Evolutionary conservation across 345 rosid species (phyloP).

Genomic region (Moricandia arvensis): DNA sequence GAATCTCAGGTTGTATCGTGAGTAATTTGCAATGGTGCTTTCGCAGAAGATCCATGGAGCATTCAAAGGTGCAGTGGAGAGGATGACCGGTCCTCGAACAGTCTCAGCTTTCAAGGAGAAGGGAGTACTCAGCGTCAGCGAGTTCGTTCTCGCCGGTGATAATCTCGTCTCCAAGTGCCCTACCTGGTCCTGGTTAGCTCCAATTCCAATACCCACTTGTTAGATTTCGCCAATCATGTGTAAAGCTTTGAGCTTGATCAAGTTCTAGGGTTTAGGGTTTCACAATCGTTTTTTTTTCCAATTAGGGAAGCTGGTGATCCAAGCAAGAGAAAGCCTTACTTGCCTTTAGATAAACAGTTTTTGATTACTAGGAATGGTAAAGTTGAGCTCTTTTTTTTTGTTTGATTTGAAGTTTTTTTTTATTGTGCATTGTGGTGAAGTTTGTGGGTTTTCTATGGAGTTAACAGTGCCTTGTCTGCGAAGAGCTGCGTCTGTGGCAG

Average conservation of each 20-base stretch:
- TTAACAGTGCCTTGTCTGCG: slow-evolving; percentile 75
- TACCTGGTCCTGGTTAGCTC: slow-evolving; percentile 86
- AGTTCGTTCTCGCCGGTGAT: slow-evolving; percentile 85
- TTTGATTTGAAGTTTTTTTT: slow-evolving; percentile 1
- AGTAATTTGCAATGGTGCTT: slow-evolving; percentile 31
- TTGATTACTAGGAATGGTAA: slow-evolving; percentile 88
- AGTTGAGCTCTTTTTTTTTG: not conserved
- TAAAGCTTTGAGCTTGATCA: not conserved
- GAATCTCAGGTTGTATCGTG: not conserved
- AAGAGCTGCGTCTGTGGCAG: slow-evolving; percentile 84
- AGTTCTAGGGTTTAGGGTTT: not conserved
- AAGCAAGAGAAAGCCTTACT: slow-evolving; percentile 76
- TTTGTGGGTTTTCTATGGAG: not conserved
- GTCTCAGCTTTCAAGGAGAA: slow-evolving; percentile 94
- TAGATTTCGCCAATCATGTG: not conserved
- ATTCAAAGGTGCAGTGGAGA: slow-evolving; percentile 88
- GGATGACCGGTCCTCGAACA: slow-evolving; percentile 79
- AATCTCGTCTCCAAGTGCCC: slow-evolving; percentile 96
- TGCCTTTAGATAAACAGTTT: slow-evolving; percentile 80
- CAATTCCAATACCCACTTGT: not conserved
- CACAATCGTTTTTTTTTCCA: not conserved
- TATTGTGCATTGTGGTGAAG: not conserved
- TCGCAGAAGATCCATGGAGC: slow-evolving; percentile 77
- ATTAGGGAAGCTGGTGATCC: slow-evolving; percentile 92
- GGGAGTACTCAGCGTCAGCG: slow-evolving; percentile 90